Evolutionary conservation across 257 asterid genomes (phyloP), one percentile per base, ranked within the genome.

Genomic region (Solanum appendiculatum): DNA sequence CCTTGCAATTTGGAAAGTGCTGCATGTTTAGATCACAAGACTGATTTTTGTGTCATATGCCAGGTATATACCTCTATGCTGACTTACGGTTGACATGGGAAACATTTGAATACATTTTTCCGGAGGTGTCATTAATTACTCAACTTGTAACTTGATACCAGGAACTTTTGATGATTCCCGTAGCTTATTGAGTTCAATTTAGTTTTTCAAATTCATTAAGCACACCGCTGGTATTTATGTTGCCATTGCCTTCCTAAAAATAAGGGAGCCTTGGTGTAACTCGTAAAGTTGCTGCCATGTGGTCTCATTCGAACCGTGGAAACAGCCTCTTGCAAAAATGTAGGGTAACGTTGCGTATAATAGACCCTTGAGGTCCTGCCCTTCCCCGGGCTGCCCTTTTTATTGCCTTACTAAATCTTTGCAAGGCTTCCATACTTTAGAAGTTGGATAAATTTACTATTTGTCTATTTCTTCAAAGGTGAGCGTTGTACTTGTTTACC

Each of bases 31-130:
- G 91, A 93, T 42, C 92, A 90, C 86, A 94, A 90, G 82, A 86
- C 86, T 44, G 91, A 95, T 90, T 93, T 93, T 84, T 95, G 98
- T 86, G 96, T 93, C 89, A 78, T 95, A 86, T 95, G 98, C 91
- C 98, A 95, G 98, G 98, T 95, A 92, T 37, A 20, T 87, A 6
- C 51, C 58, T 23, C 69, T 74, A 33, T 21, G 83, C 85, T 80
- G 68, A 48, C 40, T 29, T 81, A 81, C 11, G 2, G 68, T 81
- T 29, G 29, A 48, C 85, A 48, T 29, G 42, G 85, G 68, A 80
- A 81, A 1, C 39, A 29, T 46, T 48, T 80, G 85, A 46, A 36
- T 29, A 29, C 37, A 23, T 29, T 48, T 81, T 48, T 48, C 27
- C 36, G 9, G 29, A 81, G 29, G 66, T 39, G 85, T 48, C 42